These are phyloP conservation scores for Proliferodiscus dingleyae DNA, from an alignment of 2,329 filamentous ascomycete genomes.

Conservation along the genomic window DNA sequence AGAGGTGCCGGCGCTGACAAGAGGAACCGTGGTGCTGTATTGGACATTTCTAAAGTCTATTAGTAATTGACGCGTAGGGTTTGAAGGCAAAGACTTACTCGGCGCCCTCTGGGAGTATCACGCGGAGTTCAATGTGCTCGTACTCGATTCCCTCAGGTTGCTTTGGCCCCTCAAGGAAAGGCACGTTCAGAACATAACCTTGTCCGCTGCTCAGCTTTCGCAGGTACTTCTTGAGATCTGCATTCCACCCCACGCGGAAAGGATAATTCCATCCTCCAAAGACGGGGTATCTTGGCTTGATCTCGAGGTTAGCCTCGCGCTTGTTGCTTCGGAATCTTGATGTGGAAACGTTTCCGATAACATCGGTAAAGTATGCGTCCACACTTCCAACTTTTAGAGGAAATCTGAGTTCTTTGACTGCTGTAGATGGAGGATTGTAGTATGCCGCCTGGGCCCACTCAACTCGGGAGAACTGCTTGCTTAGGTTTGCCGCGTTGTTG, in stretches of 20 bases:
- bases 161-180: conserved; percentile 89
- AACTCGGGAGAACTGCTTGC: conserved; percentile 68
- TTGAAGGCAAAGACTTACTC: conserved; percentile 56
- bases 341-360: conserved; percentile 95
- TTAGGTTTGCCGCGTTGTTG: conserved; percentile 78
- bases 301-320: conserved; percentile 76
- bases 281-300: conserved; percentile 91
- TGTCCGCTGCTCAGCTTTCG: conserved; percentile 57
- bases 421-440: conserved; percentile 70
- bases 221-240: conserved; percentile 72
- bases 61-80: conserved; percentile 44
- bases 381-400: conserved; percentile 73
- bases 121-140: conserved; percentile 69
- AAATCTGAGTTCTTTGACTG: conserved; percentile 77
- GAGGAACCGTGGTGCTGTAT: conserved; percentile 68
- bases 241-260: conserved; percentile 95
- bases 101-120: conserved; percentile 88
- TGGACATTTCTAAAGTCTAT: conserved; percentile 63
- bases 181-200: conserved; percentile 81
- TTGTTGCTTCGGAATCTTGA: conserved; percentile 76
- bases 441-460: conserved; percentile 70
- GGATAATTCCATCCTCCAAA: conserved; percentile 99
- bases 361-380: conserved; percentile 91
- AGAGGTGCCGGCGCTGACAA: conserved; percentile 54
- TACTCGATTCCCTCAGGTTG: conserved; percentile 83